Evolutionary conservation across 2,329 filamentous ascomycete genomes (phyloP).

Genomic region (Trichoderma pleuroti): DNA sequence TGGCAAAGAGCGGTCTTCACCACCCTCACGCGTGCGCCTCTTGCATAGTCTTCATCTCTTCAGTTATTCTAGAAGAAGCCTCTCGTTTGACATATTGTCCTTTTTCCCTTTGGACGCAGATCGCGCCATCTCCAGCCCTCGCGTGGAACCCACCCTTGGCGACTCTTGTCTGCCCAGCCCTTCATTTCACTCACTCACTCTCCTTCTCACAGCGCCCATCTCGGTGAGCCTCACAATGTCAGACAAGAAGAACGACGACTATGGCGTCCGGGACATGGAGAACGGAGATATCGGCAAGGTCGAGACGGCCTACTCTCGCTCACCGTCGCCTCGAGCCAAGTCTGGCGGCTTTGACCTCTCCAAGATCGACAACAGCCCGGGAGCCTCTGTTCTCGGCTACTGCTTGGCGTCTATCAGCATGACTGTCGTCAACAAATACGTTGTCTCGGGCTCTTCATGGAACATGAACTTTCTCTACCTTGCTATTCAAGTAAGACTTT

Average conservation of each 20-base stretch:
- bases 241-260: constrained; percentile 87
- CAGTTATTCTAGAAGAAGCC: constrained; percentile 14
- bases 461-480: constrained; percentile 97
- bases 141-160: constrained; percentile 12
- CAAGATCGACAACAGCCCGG: constrained; percentile 69
- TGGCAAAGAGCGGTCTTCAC: constrained; percentile 18
- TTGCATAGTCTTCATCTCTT: constrained; percentile 17
- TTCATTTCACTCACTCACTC: constrained; percentile 3
- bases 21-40: constrained; percentile 1
- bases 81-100: constrained; percentile 13
- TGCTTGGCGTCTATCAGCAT: constrained; percentile 96
- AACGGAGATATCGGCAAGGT: constrained; percentile 47
- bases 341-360: constrained; percentile 36
- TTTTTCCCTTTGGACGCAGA: background rate
- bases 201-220: background rate
- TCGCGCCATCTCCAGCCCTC: background rate
- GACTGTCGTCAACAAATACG: constrained; percentile 99
- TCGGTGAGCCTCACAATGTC: constrained; percentile 53
- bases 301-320: constrained; percentile 35
- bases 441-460: constrained; percentile 84
- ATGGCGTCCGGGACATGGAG: constrained; percentile 66
- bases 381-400: constrained; percentile 80
- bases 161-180: background rate
- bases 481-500: constrained; percentile 70
- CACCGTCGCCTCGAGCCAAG: constrained; percentile 21